Evolutionary conservation across 345 rosid genomes (phyloP), one percentile per base, ranked within the genome.

Genomic region (Ailanthus altissimus): DNA sequence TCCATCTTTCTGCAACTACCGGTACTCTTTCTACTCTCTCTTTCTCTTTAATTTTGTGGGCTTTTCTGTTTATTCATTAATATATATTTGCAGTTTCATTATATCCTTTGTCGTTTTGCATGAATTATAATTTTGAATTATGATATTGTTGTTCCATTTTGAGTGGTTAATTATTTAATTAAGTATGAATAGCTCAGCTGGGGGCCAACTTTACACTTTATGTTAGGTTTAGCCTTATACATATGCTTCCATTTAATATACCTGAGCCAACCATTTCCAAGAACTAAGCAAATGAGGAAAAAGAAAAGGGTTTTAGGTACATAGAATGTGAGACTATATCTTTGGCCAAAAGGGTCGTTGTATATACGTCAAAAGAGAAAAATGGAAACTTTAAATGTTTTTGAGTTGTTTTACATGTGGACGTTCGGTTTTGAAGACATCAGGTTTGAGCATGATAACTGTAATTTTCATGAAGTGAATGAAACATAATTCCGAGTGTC

Each of bases 11-110:
- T 68, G 11, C 80, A 40, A 54, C 67, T 59, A 51, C 76, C 73
- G 85, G 93, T 89, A 75, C 46, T 8, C 62, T 64, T 8, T 40
- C 20, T 26, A 26, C 59, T 32, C 61, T 63, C 73, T 50, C 12
- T 20, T 28, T 60, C 68, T 72, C 28, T 28, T 50, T 59, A 10
- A 43, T 60, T 73, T 60, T 59, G 62, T 28, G 40, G 54, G 49
- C 36, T n/a, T n/a, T n/a, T n/a, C n/a, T n/a, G n/a, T n/a, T n/a
- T n/a, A n/a, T n/a, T n/a, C n/a, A n/a, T n/a, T n/a, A n/a, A n/a
- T n/a, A n/a, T n/a, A n/a, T n/a, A n/a, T n/a, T n/a, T n/a, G n/a
- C n/a, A n/a, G n/a, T n/a, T n/a, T n/a, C n/a, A n/a, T n/a, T n/a
- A n/a, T n/a, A n/a, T n/a, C n/a, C n/a, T n/a, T n/a, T n/a, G n/a